Base-by-base conservation (phyloP, 78 protist species). In the Tieghemostelium lacteum region DNA sequence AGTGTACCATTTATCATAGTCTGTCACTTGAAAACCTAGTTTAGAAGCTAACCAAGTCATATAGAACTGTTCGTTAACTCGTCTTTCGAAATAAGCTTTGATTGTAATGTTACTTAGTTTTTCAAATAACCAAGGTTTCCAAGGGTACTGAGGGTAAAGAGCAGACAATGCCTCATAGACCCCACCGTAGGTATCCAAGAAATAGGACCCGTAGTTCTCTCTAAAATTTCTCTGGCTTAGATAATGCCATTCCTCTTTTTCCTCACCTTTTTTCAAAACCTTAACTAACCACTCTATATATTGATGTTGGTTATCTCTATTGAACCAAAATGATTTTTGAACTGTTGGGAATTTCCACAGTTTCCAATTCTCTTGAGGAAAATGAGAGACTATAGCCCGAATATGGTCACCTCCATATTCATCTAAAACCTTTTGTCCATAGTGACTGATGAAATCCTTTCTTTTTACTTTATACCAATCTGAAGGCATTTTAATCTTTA, bases 121-220 rank as follows among this genome's bases (percentile, higher is more conserved):
- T 29, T 69, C 76, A 40, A 83, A 83, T 39, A 83, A n/a, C 91
- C 91, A 83, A 20, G 71, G 50, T 26, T 83, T 83, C 91, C 91
- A 83, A 2, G 2, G 1, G 37, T 55, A 16, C 2, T 83, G 54
- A 17, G 76, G 76, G 26, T 40, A 83, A 33, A 55, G 28, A 16
- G 10, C 24, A 6, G 0, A 0, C 8, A 83, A 52, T 29, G 66
- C 50, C 6, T 20, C 31, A 4, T 39, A 16, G 7, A 83, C 58
- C 7, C 7, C 3, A 2, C 33, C 42, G 29, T 83, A 36, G 10
- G 1, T 24, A 10, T 26, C 33, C 2, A 83, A 26, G 24, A 83
- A 28, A 16, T 28, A 37, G 5, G 34, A 26, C 14, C 91, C 91
- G 52, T 50, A 24, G 37, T 83, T 83, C n/a, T 7, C 2, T 20